phyloP scores from a whole-genome alignment of 2,329 filamentous ascomycete genomes.

The Hypoxylon sp. region DNA sequence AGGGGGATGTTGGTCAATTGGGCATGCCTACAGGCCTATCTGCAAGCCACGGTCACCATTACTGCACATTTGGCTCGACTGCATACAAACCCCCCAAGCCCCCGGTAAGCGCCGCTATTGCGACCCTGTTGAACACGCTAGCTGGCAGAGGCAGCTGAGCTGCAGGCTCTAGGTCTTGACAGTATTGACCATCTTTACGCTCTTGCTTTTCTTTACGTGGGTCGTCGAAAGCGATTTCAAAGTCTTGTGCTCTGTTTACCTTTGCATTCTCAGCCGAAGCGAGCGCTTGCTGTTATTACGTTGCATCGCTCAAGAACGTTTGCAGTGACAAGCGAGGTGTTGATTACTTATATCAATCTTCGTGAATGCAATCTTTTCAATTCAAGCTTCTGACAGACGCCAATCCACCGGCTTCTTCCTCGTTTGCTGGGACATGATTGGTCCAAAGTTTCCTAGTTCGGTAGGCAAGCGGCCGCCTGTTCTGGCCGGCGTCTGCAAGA shows the following conservation, averaged over 20 bases:
- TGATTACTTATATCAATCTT: not conserved
- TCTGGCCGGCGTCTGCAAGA: slow-evolving; percentile 54
- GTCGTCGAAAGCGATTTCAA: not conserved
- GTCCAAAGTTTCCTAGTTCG: slow-evolving; percentile 35
- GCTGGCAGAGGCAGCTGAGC: slow-evolving; percentile 12
- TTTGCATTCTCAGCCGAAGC: not conserved
- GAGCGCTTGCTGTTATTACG: slow-evolving; percentile 3
- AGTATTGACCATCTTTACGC: not conserved
- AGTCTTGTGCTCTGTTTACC: not conserved
- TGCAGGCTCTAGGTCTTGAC: not conserved
- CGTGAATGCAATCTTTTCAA: not conserved
- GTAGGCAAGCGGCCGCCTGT: slow-evolving; percentile 41
- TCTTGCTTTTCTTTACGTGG: not conserved
- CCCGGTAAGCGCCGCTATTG: slow-evolving; percentile 2
- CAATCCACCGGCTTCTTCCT: slow-evolving; percentile 21
- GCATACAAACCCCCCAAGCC: slow-evolving; percentile 5
- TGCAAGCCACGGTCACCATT: slow-evolving; percentile 29
- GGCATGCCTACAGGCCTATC: slow-evolving; percentile 1
- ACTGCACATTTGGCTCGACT: not conserved
- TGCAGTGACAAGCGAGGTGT: not conserved
- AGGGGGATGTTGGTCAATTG: not conserved
- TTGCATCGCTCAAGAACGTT: not conserved
- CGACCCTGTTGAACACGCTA: slow-evolving; percentile 8
- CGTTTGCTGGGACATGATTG: slow-evolving; percentile 30
- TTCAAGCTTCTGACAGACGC: slow-evolving; percentile 31